phyloP scores from a whole-genome alignment of 2,329 filamentous ascomycete genomes.

The Colletotrichum sp. region DNA sequence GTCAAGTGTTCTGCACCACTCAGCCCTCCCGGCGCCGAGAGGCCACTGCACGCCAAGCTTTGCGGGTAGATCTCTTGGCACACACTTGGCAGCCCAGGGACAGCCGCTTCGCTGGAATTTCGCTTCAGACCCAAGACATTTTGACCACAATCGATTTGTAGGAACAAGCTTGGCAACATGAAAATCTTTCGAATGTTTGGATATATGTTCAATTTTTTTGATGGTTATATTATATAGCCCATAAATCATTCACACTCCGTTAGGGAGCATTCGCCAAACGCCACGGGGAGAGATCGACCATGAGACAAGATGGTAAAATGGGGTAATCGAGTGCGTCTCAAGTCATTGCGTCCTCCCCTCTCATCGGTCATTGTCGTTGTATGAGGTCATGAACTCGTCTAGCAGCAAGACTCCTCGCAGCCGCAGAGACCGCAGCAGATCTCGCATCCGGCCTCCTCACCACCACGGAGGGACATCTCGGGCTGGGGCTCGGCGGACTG shows the following conservation, averaged over 20 bases:
- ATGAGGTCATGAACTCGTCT: constrained; percentile 12
- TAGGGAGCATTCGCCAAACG: constrained; percentile 8
- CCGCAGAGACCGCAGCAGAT: constrained; percentile 51
- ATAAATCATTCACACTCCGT: neutral
- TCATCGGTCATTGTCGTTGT: neutral
- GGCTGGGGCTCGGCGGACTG: constrained; percentile 34
- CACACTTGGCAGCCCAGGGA: constrained; percentile 11
- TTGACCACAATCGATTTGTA: neutral
- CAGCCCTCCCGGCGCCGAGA: neutral
- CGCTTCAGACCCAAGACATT: neutral
- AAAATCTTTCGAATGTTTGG: neutral
- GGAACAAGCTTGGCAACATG: neutral
- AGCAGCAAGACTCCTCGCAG: constrained; percentile 50
- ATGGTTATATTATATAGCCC: neutral
- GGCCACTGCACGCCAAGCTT: constrained; percentile 13
- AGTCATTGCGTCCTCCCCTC: neutral
- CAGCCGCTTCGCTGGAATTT: neutral
- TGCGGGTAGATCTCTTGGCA: constrained; percentile 19
- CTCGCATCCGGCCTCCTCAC: constrained; percentile 51
- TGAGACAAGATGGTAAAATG: neutral
- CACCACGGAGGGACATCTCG: constrained; percentile 47
- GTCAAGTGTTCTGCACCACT: neutral
- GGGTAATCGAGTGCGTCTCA: neutral
- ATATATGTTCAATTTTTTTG: neutral
- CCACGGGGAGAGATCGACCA: neutral